Conservation (phyloP, 1,139 yeast genomes). For the Taphrina populina region DNA sequence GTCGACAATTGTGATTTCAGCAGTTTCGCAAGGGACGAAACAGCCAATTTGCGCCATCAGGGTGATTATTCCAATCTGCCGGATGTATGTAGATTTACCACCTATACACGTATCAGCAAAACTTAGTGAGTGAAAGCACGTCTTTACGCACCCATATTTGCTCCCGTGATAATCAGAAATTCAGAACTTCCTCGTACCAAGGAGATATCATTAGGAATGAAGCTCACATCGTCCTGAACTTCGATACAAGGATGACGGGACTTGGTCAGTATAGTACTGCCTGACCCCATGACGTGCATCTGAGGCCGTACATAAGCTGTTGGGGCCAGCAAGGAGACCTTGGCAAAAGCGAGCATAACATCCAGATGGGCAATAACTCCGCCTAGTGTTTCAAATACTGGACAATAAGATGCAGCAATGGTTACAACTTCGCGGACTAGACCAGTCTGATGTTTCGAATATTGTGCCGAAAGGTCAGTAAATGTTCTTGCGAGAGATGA, state of each 20-base stretch:
- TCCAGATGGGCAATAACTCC: conserved; percentile 70
- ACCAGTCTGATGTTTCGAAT: conserved; percentile 69
- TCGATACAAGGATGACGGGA: conserved; percentile 95
- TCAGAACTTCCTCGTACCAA: conserved; percentile 56
- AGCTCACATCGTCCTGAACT: conserved; percentile 80
- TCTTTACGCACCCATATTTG: conserved; percentile 75
- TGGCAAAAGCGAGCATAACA: conserved; percentile 81
- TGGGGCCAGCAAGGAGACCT: conserved; percentile 79
- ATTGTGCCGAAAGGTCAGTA: conserved; percentile 60
- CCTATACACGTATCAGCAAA: not conserved
- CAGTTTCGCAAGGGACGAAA: conserved; percentile 73
- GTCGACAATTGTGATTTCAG: conserved; percentile 80
- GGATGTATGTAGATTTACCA: conserved; percentile 90
- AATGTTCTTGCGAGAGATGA: conserved; percentile 61
- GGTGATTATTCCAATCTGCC: conserved; percentile 87
- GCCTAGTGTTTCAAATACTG: conserved; percentile 68
- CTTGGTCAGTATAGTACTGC: conserved; percentile 60
- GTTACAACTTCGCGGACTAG: conserved; percentile 78
- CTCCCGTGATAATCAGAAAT: conserved; percentile 88
- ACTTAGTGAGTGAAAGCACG: not conserved
- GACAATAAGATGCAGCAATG: conserved; percentile 76
- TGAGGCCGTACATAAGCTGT: conserved; percentile 74
- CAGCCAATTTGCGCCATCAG: conserved; percentile 91
- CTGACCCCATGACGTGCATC: conserved; percentile 54
- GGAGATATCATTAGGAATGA: conserved; percentile 80